Base-by-base conservation (phyloP, 2,329 filamentous ascomycete genomes). In the Ascochyta koolunga region DNA sequence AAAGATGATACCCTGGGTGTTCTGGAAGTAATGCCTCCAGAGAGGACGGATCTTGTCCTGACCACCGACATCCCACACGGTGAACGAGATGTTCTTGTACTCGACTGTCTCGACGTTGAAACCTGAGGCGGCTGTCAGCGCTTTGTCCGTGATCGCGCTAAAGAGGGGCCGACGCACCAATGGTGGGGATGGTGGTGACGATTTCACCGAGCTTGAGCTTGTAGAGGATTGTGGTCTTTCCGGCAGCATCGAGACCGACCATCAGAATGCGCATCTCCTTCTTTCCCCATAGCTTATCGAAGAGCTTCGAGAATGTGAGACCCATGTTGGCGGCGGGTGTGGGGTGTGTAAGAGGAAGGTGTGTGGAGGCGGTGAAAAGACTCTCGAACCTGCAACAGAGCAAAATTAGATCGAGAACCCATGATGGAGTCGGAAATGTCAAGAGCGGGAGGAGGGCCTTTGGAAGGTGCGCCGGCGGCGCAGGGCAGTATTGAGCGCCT, bases 81-180 rank as follows among this genome's bases (percentile, higher is more conserved):
- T 98, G 83, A 98, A 98, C 80, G 97, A 96, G 79, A 97, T 93
- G 78, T 98, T 98, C 85, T 97, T 97, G 83, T 96, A 97, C 66
- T 93, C 96, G 70, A 98, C 93, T 4, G 92, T 96, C 83, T 98
- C 93, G 78, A 98, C 95, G 84, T 98, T 98, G 85, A 98, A 98
- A 67, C 93, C 80, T 80, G 66, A 43, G 36, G 8, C 47, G 35
- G 19, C 44, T 48, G 64, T 74, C 60, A 74, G 70, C 65, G 60
- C 58, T 44, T 50, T 47, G 33, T 40, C 38, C 31, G 35, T 36
- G 24, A 39, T 45, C 39, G 49, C 37, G 41, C 44, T 59, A 37
- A 38, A 32, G 41, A 19, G 48, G 48, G 52, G 43, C n/a, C n/a
- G 45, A 72, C 79, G 68, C 68, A 82, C 80, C 95, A 69, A 99